Evolutionary conservation across 805 yeast genomes (phyloP).

Genomic region (Nakazawaea laoshanensis): DNA sequence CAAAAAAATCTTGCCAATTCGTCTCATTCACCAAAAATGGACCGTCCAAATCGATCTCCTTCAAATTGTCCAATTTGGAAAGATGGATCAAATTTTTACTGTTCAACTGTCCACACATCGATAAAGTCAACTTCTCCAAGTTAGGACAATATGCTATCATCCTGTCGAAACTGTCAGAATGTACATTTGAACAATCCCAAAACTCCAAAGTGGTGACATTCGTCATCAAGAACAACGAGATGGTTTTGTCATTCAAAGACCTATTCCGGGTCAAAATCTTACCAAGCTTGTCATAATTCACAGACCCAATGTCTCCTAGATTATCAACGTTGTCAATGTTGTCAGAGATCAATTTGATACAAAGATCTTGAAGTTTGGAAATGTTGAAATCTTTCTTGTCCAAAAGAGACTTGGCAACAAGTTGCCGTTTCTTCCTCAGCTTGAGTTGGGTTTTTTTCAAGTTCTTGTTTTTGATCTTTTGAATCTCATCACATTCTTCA

Average conservation of each 20-base stretch:
- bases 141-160: slow-evolving; percentile 78
- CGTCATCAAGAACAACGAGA: slow-evolving; percentile 65
- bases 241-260: slow-evolving; percentile 63
- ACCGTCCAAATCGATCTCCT: slow-evolving; percentile 67
- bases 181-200: slow-evolving; percentile 88
- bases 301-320: slow-evolving; percentile 78
- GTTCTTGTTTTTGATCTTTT: slow-evolving; percentile 32
- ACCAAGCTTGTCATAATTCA: slow-evolving; percentile 63
- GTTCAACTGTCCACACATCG: slow-evolving; percentile 91
- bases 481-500: slow-evolving; percentile 44
- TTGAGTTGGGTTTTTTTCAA: slow-evolving; percentile 45
- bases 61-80: slow-evolving; percentile 48
- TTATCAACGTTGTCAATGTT: slow-evolving; percentile 70
- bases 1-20: slow-evolving; percentile 74
- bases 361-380: slow-evolving; percentile 74
- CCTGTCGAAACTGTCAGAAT: slow-evolving; percentile 52
- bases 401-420: slow-evolving; percentile 75
- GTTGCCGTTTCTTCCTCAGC: slow-evolving; percentile 68
- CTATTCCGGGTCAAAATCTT: slow-evolving; percentile 77
- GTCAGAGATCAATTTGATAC: slow-evolving; percentile 58
- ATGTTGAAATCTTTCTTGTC: slow-evolving; percentile 57
- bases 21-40: slow-evolving; percentile 74
- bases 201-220: slow-evolving; percentile 52
- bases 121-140: slow-evolving; percentile 53
- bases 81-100: slow-evolving; percentile 65